phyloP scores from a whole-genome alignment of 1,284 basidiomycete species.

The Ceratobasidium sp. region DNA sequence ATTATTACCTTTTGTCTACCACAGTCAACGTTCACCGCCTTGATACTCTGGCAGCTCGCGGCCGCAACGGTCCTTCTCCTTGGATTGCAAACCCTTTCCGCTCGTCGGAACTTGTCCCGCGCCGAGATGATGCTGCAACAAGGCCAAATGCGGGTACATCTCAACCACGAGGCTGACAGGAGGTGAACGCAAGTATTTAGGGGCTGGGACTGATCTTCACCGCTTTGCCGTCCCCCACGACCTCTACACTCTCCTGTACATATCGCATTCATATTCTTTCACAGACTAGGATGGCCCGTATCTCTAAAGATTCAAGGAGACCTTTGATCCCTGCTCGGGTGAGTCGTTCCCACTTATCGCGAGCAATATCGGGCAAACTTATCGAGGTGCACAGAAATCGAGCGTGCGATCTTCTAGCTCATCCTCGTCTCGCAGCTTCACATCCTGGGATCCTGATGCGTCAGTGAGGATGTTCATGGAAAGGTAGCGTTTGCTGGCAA shows the following conservation, averaged over 20 bases:
- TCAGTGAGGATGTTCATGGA: conserved; percentile 39
- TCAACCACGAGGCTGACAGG: conserved; percentile 45
- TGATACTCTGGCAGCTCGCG: conserved; percentile 3
- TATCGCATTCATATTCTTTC: not conserved
- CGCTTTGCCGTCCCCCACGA: conserved; percentile 13
- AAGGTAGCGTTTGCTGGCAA: conserved; percentile 17
- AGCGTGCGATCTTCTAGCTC: conserved; percentile 13
- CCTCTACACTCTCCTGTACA: not conserved
- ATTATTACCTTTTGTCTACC: not conserved
- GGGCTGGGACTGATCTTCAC: conserved; percentile 22
- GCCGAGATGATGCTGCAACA: conserved; percentile 27
- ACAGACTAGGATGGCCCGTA: not conserved
- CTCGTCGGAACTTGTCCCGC: conserved; percentile 16
- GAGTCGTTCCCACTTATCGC: not conserved
- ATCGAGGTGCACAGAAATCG: not conserved
- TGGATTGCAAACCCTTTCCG: too few species aligned
- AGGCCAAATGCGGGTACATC: conserved; percentile 38
- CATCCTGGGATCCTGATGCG: conserved; percentile 34
- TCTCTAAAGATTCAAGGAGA: conserved; percentile 12
- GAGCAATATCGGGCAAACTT: not conserved
- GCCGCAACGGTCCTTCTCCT: too few species aligned
- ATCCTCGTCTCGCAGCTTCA: conserved; percentile 19
- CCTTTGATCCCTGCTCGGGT: conserved; percentile 27
- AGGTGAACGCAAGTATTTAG: conserved; percentile 39
- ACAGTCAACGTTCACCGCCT: not conserved